These are phyloP conservation scores for Phytophthora fragariaefolia DNA, from an alignment of 352 stramenopile genomes.

Conservation along the genomic window DNA sequence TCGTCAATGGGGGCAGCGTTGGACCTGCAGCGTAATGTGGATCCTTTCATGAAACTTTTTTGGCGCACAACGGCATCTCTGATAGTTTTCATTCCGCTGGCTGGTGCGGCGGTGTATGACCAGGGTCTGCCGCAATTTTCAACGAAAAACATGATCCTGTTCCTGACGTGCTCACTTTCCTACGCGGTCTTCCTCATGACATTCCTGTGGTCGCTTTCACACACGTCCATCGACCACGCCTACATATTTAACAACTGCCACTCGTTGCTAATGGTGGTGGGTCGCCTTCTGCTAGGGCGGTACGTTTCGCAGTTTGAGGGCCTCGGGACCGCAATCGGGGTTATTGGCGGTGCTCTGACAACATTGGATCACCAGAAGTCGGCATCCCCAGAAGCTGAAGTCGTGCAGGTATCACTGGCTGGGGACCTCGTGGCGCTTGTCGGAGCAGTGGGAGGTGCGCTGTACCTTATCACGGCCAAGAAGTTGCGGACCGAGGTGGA, in stretches of 20 bases:
- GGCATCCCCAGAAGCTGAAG: conserved; percentile 19
- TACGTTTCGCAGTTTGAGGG: conserved; percentile 81
- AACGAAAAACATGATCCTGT: conserved; percentile 67
- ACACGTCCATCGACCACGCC: conserved; percentile 83
- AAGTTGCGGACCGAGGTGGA: conserved; percentile 73
- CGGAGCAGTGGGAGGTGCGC: conserved; percentile 70
- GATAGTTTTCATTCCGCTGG: conserved; percentile 73
- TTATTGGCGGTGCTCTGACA: conserved; percentile 77
- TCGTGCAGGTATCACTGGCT: conserved; percentile 57
- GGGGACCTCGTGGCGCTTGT: conserved; percentile 81
- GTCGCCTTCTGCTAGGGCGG: conserved; percentile 59
- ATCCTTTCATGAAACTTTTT: conserved; percentile 87
- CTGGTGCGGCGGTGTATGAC: conserved; percentile 55
- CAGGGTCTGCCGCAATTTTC: conserved; percentile 66
- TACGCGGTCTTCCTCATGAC: conserved; percentile 86
- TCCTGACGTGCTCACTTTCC: conserved; percentile 68
- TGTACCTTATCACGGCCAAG: conserved; percentile 82
- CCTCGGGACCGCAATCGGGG: conserved; percentile 76
- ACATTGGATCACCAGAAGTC: conserved; percentile 66
- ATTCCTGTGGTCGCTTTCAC: conserved; percentile 77
- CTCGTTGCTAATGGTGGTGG: conserved; percentile 81
- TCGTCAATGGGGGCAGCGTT: conserved; percentile 79
- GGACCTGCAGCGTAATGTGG: conserved; percentile 71
- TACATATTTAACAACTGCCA: conserved; percentile 92
- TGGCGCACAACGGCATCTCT: conserved; percentile 82